Evolutionary conservation across 208 protist genomes (phyloP).

Genomic region (Eutreptiella sp.): DNA sequence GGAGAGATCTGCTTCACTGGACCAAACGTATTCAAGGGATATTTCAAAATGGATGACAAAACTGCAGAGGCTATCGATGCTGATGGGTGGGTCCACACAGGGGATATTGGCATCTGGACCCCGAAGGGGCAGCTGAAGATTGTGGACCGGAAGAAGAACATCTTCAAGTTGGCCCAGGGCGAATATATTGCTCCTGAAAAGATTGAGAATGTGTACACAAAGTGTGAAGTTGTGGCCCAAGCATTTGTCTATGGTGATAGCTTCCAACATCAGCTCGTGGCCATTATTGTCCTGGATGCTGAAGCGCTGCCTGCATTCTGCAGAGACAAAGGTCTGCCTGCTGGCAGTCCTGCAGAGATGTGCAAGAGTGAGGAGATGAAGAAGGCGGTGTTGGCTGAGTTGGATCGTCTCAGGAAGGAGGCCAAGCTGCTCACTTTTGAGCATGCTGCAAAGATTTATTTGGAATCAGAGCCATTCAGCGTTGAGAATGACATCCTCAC

Average conservation of each 20-base stretch:
- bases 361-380: not conserved
- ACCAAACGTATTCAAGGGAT: constrained; percentile 49
- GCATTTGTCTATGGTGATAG: constrained; percentile 10
- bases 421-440: constrained; percentile 2
- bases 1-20: constrained; percentile 58
- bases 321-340: not conserved
- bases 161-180: constrained; percentile 33
- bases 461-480: constrained; percentile 1
- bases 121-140: constrained; percentile 20
- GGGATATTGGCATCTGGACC: constrained; percentile 24
- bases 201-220: constrained; percentile 10
- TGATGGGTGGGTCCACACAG: constrained; percentile 53
- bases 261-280: not conserved
- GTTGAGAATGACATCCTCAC: constrained; percentile 6
- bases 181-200: constrained; percentile 34
- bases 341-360: too few species aligned
- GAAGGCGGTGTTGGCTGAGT: constrained; percentile 2
- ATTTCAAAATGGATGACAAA: constrained; percentile 44
- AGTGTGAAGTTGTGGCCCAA: not conserved
- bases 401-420: not conserved
- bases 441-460: constrained; percentile 3
- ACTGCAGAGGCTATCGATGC: constrained; percentile 39
- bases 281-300: not conserved
- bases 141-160: constrained; percentile 37
- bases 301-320: not conserved